Evolutionary conservation across 257 asterid genomes (phyloP).

Genomic region (Nyctanthes arbortristis): DNA sequence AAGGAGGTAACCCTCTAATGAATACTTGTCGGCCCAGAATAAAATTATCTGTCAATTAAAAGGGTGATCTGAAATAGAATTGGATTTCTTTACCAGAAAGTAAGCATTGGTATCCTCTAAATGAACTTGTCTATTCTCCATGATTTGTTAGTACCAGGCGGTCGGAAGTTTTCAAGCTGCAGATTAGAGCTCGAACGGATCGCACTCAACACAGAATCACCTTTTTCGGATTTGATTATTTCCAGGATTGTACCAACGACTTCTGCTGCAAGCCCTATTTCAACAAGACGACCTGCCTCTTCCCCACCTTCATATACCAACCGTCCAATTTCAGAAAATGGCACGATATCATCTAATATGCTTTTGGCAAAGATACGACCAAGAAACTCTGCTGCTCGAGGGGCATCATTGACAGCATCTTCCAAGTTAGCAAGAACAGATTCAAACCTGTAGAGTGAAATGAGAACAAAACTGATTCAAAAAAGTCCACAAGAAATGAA

Average conservation of each 20-base stretch:
- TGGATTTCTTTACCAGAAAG: conserved; percentile 28
- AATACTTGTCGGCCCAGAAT: conserved; percentile 12
- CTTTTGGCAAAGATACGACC: conserved; percentile 51
- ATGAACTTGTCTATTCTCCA: conserved; percentile 45
- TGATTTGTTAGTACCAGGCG: conserved; percentile 36
- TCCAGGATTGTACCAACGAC: conserved; percentile 51
- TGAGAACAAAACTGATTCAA: conserved; percentile 8
- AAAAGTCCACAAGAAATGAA: neutral
- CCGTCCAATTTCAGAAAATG: conserved; percentile 51
- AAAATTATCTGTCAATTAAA: conserved; percentile 25
- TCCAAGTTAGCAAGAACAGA: conserved; percentile 57
- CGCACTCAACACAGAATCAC: conserved; percentile 52
- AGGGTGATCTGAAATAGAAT: conserved; percentile 22
- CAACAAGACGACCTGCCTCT: conserved; percentile 52
- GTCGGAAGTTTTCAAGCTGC: conserved; percentile 49
- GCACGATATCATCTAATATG: conserved; percentile 37
- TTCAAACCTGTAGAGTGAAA: conserved; percentile 48
- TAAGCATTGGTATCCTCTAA: conserved; percentile 31
- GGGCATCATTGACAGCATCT: conserved; percentile 75
- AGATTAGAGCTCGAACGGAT: conserved; percentile 47
- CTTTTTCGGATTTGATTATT: conserved; percentile 51
- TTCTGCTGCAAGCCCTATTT: conserved; percentile 63
- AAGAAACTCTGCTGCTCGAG: conserved; percentile 62
- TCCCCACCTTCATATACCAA: conserved; percentile 59
- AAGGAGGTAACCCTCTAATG: conserved; percentile 23